These are phyloP conservation scores for Lyophyllum semitale DNA, from an alignment of 768 basidiomycete species.

Conservation along the genomic window DNA sequence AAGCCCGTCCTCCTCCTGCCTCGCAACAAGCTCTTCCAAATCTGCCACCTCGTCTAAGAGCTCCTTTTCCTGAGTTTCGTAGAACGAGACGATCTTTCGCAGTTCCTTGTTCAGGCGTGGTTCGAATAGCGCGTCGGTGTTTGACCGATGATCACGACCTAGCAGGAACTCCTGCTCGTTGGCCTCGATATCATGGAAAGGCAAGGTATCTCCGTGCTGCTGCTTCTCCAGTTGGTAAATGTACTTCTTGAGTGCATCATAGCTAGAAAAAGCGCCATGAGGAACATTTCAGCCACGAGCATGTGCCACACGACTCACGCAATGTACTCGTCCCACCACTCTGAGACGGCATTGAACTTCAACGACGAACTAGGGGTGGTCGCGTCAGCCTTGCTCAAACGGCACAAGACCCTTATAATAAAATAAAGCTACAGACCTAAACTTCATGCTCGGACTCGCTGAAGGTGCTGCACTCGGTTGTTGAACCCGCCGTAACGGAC, in stretches of 20 bases:
- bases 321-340: constrained; percentile 94
- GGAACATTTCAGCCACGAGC: not conserved
- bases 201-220: constrained; percentile 47
- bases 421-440: constrained; percentile 50
- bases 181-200: constrained; percentile 61
- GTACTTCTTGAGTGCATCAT: constrained; percentile 80
- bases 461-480: constrained; percentile 20
- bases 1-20: constrained; percentile 63
- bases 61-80: constrained; percentile 74
- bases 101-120: constrained; percentile 83
- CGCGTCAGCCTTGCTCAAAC: not conserved
- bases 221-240: constrained; percentile 87
- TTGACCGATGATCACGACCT: constrained; percentile 30
- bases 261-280: constrained; percentile 42
- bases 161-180: constrained; percentile 64
- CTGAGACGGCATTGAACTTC: constrained; percentile 88
- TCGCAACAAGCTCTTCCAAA: constrained; percentile 55
- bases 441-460: constrained; percentile 50
- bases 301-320: constrained; percentile 51
- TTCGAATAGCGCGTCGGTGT: constrained; percentile 63
- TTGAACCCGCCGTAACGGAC: constrained; percentile 26
- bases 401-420: not conserved
- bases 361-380: constrained; percentile 64
- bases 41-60: constrained; percentile 60
- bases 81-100: constrained; percentile 79